Evolutionary conservation across 495 filamentous ascomycete species (phyloP).

Genomic region (Evernia prunastri): DNA sequence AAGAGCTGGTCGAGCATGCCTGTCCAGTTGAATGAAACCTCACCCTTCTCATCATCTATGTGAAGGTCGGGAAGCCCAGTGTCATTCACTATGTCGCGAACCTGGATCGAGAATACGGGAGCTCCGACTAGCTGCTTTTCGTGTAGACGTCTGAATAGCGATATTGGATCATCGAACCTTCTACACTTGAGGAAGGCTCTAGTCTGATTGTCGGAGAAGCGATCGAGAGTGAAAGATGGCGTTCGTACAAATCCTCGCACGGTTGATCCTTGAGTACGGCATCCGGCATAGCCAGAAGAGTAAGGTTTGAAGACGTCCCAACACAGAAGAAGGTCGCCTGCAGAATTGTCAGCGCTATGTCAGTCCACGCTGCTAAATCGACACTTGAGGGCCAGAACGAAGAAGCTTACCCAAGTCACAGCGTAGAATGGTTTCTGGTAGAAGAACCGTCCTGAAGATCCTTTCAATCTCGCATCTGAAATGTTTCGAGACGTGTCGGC

Average conservation of each 20-base stretch:
- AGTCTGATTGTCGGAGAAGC: background rate
- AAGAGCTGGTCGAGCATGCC: slow-evolving; percentile 3
- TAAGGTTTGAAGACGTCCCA: background rate
- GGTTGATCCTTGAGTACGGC: background rate
- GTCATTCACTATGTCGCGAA: background rate
- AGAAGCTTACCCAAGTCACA: background rate
- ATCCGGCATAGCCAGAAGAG: background rate
- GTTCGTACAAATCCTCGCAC: background rate
- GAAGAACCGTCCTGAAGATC: background rate
- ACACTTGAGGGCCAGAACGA: background rate
- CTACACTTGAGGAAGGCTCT: background rate
- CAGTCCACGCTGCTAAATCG: background rate
- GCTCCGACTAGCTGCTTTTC: slow-evolving; percentile 2
- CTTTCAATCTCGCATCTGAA: slow-evolving; percentile 1
- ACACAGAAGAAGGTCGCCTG: background rate
- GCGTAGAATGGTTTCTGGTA: background rate
- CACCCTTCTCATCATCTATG: background rate
- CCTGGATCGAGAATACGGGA: background rate
- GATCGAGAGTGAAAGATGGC: background rate
- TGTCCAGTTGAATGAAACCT: background rate
- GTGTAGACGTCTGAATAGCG: background rate
- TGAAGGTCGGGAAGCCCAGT: background rate
- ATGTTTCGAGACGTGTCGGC: background rate
- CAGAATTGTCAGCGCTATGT: background rate
- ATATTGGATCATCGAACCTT: background rate